These are phyloP conservation scores for Dioszegia hungarica DNA, from an alignment of 768 basidiomycete genomes.

Conservation along the genomic window DNA sequence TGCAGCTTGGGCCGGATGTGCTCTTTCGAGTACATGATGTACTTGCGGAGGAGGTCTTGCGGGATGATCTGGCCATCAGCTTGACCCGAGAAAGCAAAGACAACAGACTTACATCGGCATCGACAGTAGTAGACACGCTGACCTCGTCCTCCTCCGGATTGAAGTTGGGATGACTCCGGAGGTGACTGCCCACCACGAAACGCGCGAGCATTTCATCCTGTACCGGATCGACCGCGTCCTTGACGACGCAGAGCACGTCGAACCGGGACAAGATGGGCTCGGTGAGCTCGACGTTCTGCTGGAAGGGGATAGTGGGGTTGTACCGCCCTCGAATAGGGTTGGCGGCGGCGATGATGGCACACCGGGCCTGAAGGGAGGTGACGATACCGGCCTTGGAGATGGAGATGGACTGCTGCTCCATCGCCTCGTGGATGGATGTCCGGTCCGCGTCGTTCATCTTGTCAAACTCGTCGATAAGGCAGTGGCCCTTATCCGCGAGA, in stretches of 20 bases:
- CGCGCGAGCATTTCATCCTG: slow-evolving; percentile 92
- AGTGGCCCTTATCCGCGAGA: slow-evolving; percentile 96
- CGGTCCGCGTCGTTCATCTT: slow-evolving; percentile 99
- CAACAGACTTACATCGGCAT: slow-evolving; percentile 70
- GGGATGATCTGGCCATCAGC: slow-evolving; percentile 70
- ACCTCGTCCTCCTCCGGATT: slow-evolving; percentile 75
- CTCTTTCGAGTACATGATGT: slow-evolving; percentile 98
- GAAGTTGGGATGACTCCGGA: slow-evolving; percentile 91
- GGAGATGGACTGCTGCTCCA: slow-evolving; percentile 99
- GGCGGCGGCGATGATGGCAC: slow-evolving; percentile 95
- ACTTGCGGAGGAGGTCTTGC: slow-evolving; percentile 91
- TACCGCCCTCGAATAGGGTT: slow-evolving; percentile 96
- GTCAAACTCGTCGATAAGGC: slow-evolving; percentile 98
- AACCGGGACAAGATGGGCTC: slow-evolving; percentile 98
- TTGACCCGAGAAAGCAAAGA: not conserved
- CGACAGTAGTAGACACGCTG: slow-evolving; percentile 77
- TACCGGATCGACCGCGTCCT: slow-evolving; percentile 93
- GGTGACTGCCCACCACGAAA: slow-evolving; percentile 96
- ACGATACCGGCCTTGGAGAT: slow-evolving; percentile 99
- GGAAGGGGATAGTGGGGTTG: slow-evolving; percentile 96
- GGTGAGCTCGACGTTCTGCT: slow-evolving; percentile 96
- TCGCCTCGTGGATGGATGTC: slow-evolving; percentile 98
- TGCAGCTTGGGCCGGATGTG: slow-evolving; percentile 87
- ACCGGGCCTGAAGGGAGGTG: slow-evolving; percentile 94
- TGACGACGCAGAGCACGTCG: slow-evolving; percentile 96